Evolutionary conservation across 176 grass and related monocot species (phyloP), one percentile per base, ranked within the genome.

Genomic region (Calamus simplicifolius): DNA sequence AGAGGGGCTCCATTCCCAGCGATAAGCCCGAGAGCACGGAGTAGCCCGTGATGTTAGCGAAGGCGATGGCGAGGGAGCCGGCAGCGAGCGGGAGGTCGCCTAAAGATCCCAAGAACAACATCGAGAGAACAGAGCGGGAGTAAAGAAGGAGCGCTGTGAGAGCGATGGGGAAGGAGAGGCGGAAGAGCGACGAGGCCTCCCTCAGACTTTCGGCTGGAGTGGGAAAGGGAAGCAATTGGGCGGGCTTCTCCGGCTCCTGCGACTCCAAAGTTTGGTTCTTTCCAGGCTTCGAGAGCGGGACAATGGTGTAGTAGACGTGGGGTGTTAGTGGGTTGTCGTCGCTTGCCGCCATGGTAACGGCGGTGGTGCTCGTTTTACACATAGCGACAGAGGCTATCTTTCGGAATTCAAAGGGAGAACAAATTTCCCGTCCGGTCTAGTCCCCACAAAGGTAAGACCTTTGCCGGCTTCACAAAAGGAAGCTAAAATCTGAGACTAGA

Each of bases 1-100:
- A 98, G 27, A 98, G 93, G 5, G 93, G 87, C 31, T 98, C 93
- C 87, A 98, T 98, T 54, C 93, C 93, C 25, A 98, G 87, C 3
- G 93, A 98, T 5, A 98, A 70, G 0, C 93, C 93, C 1, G 81
- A 88, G 27, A 98, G 82, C 38, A 98, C 87, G 0, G 93, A 98
- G 79, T 98, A 92, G 5, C 93, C 93, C 21, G 87, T 83, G 79
- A 98, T 98, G 81, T 98, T 98, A 57, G 84, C 87, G 48, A 89
- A 98, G 55, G 84, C 87, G 38, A 98, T 56, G 64, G 93, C 87
- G 7, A 98, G 81, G 49, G 93, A 88, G 13, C 93, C 93, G 2
- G 87, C 93, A 0, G 93, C 93, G 10, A 98, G 85, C 4, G 79
- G 67, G 63, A 98, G 87, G 56, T 98, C 87, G 26, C 93, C 93